These are phyloP conservation scores for Beauveria pseudobassiana DNA, from an alignment of 2,329 filamentous ascomycete species.

Conservation along the genomic window DNA sequence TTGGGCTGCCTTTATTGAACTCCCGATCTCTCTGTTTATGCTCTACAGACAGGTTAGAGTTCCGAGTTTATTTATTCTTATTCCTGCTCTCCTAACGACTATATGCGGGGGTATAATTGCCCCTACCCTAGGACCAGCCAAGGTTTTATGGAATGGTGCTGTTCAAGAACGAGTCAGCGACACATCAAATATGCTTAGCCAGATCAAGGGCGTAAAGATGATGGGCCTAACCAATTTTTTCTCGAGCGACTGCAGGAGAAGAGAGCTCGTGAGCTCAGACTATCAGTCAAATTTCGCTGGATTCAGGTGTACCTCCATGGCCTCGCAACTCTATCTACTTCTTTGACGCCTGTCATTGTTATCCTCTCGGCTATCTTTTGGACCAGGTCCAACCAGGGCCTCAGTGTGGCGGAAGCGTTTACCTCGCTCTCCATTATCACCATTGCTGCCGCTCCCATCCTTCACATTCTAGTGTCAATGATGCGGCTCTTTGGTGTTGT, in stretches of 20 bases:
- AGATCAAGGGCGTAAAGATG: constrained; percentile 39
- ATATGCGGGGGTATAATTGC: constrained; percentile 17
- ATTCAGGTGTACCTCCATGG: constrained; percentile 25
- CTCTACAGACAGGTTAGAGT: constrained; percentile 27
- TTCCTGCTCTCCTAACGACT: constrained; percentile 18
- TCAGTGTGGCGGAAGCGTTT: constrained; percentile 27
- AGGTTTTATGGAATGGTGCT: constrained; percentile 29
- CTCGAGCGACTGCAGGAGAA: constrained; percentile 25
- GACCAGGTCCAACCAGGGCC: constrained; percentile 20
- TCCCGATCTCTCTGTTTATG: constrained; percentile 29
- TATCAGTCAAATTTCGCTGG: constrained; percentile 30
- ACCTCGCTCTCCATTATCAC: constrained; percentile 29
- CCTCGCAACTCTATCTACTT: constrained; percentile 22
- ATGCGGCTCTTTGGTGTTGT: constrained; percentile 26
- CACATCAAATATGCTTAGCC: constrained; percentile 31
- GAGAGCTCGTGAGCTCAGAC: constrained; percentile 29
- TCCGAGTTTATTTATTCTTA: constrained; percentile 21
- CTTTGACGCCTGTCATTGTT: constrained; percentile 24
- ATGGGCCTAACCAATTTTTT: constrained; percentile 31
- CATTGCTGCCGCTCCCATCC: constrained; percentile 25
- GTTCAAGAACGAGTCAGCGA: constrained; percentile 33
- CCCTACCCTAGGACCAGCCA: constrained; percentile 25
- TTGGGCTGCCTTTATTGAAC: constrained; percentile 32
- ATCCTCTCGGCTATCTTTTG: constrained; percentile 28
- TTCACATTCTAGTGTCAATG: constrained; percentile 25